phyloP scores from a whole-genome alignment of 306 rosid species.

The Adenanthera pavonina region DNA sequence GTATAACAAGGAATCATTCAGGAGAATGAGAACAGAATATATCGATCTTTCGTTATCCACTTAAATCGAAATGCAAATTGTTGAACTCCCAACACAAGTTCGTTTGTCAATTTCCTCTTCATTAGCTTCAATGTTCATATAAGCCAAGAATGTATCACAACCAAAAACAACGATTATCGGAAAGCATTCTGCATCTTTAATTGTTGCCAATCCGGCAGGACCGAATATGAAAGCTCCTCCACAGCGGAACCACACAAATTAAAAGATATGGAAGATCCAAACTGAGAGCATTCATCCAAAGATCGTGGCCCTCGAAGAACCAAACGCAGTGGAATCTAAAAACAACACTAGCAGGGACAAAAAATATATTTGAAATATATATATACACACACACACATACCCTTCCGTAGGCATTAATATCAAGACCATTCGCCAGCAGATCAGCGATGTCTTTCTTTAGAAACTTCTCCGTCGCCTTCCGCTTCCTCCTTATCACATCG shows the following conservation, averaged over 20 bases:
- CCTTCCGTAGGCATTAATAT: constrained; percentile 88
- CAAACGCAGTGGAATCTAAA: constrained; percentile 23
- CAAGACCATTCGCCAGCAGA: constrained; percentile 75
- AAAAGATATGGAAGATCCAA: constrained; percentile 17
- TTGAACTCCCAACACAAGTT: background rate
- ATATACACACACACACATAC: constrained; percentile 37
- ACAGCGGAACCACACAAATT: constrained; percentile 14
- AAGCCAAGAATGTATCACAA: background rate
- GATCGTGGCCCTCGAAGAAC: constrained; percentile 21
- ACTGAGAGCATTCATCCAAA: constrained; percentile 9
- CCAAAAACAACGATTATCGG: background rate
- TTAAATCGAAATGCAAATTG: background rate
- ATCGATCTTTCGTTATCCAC: background rate
- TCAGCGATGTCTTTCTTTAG: constrained; percentile 88
- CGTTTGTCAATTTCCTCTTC: background rate
- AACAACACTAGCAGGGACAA: background rate
- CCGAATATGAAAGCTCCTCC: constrained; percentile 19
- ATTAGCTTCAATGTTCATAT: background rate
- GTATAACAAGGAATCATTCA: background rate
- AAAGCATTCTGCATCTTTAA: background rate
- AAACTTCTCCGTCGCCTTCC: constrained; percentile 92
- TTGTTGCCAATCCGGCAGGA: background rate
- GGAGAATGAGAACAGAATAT: background rate
- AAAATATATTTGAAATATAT: background rate
- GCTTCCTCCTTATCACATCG: constrained; percentile 87